Evolutionary conservation across 192 early-diverging fungal species (phyloP), one percentile per base, ranked within the genome.

Genomic region (Backusella parvicylindrica): DNA sequence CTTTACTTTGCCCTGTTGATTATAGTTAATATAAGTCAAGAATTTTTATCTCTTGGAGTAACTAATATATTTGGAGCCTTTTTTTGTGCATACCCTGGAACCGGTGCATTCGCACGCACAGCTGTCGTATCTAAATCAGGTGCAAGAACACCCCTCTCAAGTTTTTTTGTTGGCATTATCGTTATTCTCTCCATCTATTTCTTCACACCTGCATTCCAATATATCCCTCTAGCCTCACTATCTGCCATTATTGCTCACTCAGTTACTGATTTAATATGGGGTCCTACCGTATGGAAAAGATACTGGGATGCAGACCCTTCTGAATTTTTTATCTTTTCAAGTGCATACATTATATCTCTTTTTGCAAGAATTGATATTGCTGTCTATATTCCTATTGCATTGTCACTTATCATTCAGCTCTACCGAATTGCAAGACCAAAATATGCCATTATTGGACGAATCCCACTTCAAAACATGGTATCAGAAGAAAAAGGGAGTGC

Each of bases 81-180:
- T 82, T 92, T 99, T 81, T 87, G 91, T 67, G 93, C 89, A 11
- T 96, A 93, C 84, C 92, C 96, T 23, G 87, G 93, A 1, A 97
- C 97, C 16, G 97, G 96, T 50, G 96, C 95, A 8, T 97, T 99
- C 86, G 96, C 95, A 13, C 92, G 97, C 50, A 93, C 94, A 0
- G 95, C 96, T 56, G 90, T 99, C 81, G 97, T 96, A 84, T 87
- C 94, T 74, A 89, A 91, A 77, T 94, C 95, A 12, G 97, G 97
- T 18, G 92, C 93, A 33, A 85, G 91, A 47, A 91, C 94, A 7
- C 95, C 95, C 6, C 78, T 94, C 23, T 91, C 92, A 21, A 91
- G 91, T 36, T 79, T 95, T 67, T 86, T 96, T 83, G 94, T 94
- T 18, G 94, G 89, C 33, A 74, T 84, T 7, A 86, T 96, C 15